A percentile compares a stretch with the other conserved stretches of the same genome.
phyloP scores from a whole-genome alignment of 148 eudicot species.

The Mesembryanthemum crystallinum region DNA sequence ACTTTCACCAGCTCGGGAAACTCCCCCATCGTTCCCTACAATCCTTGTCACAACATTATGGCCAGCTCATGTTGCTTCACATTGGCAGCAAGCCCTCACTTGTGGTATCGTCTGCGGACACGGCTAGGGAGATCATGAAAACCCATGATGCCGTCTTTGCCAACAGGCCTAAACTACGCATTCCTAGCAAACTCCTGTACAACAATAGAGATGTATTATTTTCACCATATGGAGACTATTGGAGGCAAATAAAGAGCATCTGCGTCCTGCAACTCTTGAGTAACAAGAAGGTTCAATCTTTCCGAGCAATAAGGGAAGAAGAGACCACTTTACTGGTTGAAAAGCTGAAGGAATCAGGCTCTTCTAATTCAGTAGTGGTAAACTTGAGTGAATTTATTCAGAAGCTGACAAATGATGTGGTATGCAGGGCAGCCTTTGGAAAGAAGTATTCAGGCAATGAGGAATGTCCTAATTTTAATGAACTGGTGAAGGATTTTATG shows the following conservation, averaged over 20 bases:
- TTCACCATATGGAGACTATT: conserved; percentile 36
- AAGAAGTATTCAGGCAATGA: conserved; percentile 30
- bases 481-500: conserved; percentile 16
- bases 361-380: background rate
- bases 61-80: conserved; percentile 40
- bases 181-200: conserved; percentile 17
- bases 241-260: conserved; percentile 40
- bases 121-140: conserved; percentile 38
- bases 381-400: conserved; percentile 28
- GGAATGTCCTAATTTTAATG: conserved; percentile 11
- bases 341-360: conserved; percentile 4
- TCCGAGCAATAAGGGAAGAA: conserved; percentile 24
- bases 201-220: conserved; percentile 24
- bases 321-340: conserved; percentile 23
- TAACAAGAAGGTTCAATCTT: conserved; percentile 29
- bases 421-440: conserved; percentile 39
- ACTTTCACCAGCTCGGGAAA: conserved; percentile 38
- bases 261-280: conserved; percentile 37
- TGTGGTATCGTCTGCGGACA: conserved; percentile 34
- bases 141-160: conserved; percentile 37
- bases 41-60: conserved; percentile 28
- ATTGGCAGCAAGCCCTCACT: conserved; percentile 32
- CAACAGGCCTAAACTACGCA: conserved; percentile 17
- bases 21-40: conserved; percentile 32
- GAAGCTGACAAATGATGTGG: conserved; percentile 20